Base-by-base conservation (phyloP, 345 rosid species). In the Cardamine occulta region DNA sequence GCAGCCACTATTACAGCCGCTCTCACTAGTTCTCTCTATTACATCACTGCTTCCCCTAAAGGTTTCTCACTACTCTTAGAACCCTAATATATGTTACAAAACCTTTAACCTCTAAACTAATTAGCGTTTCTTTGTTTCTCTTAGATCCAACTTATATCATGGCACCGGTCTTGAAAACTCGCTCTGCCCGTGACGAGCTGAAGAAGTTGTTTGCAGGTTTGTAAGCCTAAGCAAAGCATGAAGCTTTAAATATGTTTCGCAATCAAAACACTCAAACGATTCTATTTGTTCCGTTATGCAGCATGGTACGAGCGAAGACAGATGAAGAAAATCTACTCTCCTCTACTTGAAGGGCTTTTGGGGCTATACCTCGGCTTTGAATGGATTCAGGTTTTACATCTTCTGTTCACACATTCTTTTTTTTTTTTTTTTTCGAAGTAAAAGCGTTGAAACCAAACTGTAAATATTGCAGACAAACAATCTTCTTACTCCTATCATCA, bases 301-400 rank as follows among this genome's bases (percentile, higher is more conserved):
- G 98, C 96, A 11, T 91, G 98, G 97, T 94, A 94, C 10, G 91
- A 94, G 76, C 88, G 93, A 82, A 87, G 96, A 84, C 96, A 94
- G 66, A 91, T 94, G 98, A 94, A 86, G 74, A 91, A 91, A 82
- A 91, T 94, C 48, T 91, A 91, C 86, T 94, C 98, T 32, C 98
- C 97, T 8, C 91, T 94, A n/a, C 86, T 94, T 9, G 96, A 94
- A 88, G 97, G 98, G 32, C 80, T 94, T 49, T 79, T 91, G 74
- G 96, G 92, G 34, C 88, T 94, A 49, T 94, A 91, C 86, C 97
- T 90, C 11, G 97, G 97, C 84, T 88, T 89, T 19, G 96, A 91
- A 74, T 94, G 96, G 98, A 94, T 88, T 65, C 89, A 88, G 95
- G 98, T 91, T 72, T 54, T 17, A 15, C 45, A 52, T 32, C 55